phyloP scores from a whole-genome alignment of 1,139 yeast genomes.

The Diutina rugosa region DNA sequence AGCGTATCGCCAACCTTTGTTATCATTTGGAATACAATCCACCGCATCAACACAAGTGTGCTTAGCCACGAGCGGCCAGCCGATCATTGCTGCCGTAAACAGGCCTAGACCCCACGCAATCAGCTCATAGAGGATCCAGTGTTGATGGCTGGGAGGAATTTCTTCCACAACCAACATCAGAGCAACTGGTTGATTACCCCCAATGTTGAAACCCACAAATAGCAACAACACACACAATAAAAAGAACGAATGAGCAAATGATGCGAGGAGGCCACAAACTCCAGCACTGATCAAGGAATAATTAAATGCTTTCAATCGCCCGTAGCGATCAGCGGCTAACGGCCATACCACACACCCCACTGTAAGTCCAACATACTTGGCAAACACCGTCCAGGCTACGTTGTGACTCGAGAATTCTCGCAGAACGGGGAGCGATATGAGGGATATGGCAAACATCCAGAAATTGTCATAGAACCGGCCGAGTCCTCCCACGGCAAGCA shows the following conservation, averaged over 20 bases:
- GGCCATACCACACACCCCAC: slow-evolving; percentile 1
- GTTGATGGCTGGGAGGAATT: not conserved
- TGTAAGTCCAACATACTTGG: slow-evolving; percentile 5
- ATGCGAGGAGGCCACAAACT: not conserved
- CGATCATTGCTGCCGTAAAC: slow-evolving; percentile 1
- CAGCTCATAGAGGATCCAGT: not conserved
- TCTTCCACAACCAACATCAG: slow-evolving; percentile 1
- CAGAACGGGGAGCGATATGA: slow-evolving; percentile 4
- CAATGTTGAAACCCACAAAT: not conserved
- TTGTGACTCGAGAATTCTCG: slow-evolving; percentile 4
- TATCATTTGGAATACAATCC: not conserved
- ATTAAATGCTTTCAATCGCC: not conserved
- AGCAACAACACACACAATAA: not conserved
- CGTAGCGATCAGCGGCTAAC: not conserved
- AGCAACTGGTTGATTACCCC: slow-evolving; percentile 1
- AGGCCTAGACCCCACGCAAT: slow-evolving; percentile 1
- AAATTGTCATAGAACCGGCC: slow-evolving; percentile 1
- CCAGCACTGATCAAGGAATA: not conserved
- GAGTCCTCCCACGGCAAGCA: not conserved
- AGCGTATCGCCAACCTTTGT: not conserved
- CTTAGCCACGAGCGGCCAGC: not conserved
- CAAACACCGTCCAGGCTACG: slow-evolving; percentile 6
- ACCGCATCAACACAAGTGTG: not conserved
- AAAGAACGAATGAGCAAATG: not conserved
- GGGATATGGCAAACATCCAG: slow-evolving; percentile 1